These are phyloP conservation scores for Corniculantispora saksenae DNA, from an alignment of 2,329 filamentous ascomycete genomes.

Conservation along the genomic window DNA sequence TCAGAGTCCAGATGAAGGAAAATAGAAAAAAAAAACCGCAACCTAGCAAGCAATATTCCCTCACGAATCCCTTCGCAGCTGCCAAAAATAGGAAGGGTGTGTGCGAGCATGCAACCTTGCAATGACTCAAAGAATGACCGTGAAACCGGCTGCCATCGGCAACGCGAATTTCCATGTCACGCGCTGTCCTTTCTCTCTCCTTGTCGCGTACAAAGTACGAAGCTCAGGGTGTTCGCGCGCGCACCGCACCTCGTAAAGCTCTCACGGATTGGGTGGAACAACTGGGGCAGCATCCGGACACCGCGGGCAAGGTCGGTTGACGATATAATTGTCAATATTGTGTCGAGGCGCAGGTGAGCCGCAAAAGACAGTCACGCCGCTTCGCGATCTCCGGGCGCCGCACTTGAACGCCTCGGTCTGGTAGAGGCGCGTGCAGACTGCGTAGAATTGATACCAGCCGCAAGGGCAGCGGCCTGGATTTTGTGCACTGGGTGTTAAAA, in stretches of 20 bases:
- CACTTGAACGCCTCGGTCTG: neutral
- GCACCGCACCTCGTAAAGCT: neutral
- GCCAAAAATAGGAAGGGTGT: neutral
- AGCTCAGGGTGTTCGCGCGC: neutral
- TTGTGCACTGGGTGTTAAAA: neutral
- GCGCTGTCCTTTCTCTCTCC: neutral
- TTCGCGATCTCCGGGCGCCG: neutral
- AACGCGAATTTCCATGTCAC: neutral
- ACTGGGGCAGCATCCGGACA: neutral
- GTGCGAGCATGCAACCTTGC: conserved; percentile 7
- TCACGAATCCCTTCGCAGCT: neutral
- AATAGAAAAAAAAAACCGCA: neutral
- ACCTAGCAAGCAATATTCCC: neutral
- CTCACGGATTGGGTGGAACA: neutral
- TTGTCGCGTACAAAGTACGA: neutral
- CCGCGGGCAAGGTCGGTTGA: neutral
- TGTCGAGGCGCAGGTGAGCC: neutral
- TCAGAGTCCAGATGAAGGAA: too few species aligned
- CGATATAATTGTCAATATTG: neutral
- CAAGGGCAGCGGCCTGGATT: neutral
- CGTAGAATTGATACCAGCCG: neutral
- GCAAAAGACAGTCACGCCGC: neutral
- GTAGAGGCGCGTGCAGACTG: neutral
- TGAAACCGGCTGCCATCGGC: neutral
- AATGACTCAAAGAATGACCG: neutral